These are phyloP conservation scores for Stachybotrys elegans DNA, from an alignment of 2,329 filamentous ascomycete genomes.

Conservation along the genomic window DNA sequence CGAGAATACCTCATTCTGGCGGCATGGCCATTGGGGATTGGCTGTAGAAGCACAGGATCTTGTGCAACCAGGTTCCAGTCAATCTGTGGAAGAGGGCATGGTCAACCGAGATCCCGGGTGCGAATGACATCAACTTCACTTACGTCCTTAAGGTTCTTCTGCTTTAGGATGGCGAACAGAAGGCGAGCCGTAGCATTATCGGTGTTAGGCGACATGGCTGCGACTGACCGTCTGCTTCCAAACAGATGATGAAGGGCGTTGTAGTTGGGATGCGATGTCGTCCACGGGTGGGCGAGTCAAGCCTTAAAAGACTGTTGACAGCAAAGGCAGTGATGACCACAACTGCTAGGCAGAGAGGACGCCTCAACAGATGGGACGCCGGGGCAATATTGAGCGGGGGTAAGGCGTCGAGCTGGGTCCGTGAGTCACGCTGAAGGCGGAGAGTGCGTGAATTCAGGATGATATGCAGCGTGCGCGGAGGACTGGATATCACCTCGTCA, in stretches of 20 bases:
- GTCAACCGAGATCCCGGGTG: constrained; percentile 9
- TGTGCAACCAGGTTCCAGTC: constrained; percentile 54
- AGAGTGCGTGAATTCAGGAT: not conserved
- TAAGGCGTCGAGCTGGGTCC: not conserved
- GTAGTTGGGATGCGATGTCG: not conserved
- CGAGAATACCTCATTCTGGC: constrained; percentile 56
- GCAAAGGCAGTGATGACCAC: not conserved
- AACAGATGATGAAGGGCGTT: constrained; percentile 5
- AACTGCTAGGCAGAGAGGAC: not conserved
- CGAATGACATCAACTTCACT: constrained; percentile 22
- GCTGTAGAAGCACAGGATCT: constrained; percentile 46
- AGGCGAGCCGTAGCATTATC: constrained; percentile 55
- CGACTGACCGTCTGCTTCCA: constrained; percentile 9
- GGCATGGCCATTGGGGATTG: constrained; percentile 56
- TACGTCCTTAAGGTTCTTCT: constrained; percentile 57
- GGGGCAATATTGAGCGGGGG: not conserved
- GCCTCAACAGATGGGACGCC: too few relatives aligned
- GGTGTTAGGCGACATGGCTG: constrained; percentile 49
- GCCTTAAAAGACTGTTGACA: not conserved
- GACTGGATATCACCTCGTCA: not conserved
- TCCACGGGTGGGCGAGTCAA: not conserved
- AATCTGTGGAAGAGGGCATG: constrained; percentile 37
- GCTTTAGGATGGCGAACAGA: constrained; percentile 54
- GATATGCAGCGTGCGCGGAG: not conserved
- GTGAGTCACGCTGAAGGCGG: not conserved